Conservation (phyloP, 257 asterid species). For the Lavandula angustifolia region DNA sequence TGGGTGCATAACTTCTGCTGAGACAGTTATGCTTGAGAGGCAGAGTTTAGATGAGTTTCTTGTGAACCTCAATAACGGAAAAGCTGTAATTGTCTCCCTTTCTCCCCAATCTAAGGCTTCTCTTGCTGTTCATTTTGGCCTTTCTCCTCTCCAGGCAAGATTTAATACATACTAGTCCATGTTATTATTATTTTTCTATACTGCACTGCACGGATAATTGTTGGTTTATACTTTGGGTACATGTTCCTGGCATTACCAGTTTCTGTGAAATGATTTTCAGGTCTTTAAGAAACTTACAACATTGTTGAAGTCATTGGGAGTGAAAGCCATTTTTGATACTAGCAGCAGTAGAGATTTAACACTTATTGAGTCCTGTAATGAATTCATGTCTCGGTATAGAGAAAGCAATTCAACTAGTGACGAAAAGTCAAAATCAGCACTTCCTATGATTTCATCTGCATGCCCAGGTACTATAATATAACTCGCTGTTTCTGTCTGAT, state of each 20-base stretch:
- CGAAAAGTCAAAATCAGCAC: constrained; percentile 43
- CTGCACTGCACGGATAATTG: constrained; percentile 16
- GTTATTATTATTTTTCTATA: constrained; percentile 2
- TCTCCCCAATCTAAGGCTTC: constrained; percentile 99
- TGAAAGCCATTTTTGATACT: constrained; percentile 86
- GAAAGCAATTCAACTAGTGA: constrained; percentile 42
- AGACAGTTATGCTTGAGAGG: constrained; percentile 97
- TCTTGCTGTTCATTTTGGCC: constrained; percentile 82
- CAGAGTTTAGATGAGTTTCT: constrained; percentile 95
- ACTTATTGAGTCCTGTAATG: constrained; percentile 85
- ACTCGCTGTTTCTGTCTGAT: not conserved
- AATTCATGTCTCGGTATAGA: constrained; percentile 74
- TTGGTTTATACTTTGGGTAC: constrained; percentile 8
- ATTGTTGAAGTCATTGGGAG: constrained; percentile 83
- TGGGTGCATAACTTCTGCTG: constrained; percentile 98
- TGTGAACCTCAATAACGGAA: constrained; percentile 63
- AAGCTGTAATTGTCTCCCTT: constrained; percentile 71
- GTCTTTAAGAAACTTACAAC: constrained; percentile 80
- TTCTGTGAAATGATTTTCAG: constrained; percentile 42
- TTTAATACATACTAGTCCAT: not conserved
- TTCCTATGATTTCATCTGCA: constrained; percentile 93
- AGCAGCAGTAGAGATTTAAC: constrained; percentile 91
- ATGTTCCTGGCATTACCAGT: constrained; percentile 10
- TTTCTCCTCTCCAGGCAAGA: constrained; percentile 70
- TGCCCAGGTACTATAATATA: constrained; percentile 73